These are phyloP conservation scores for Teratosphaeria destructans DNA, from an alignment of 2,329 filamentous ascomycete genomes.

Conservation along the genomic window DNA sequence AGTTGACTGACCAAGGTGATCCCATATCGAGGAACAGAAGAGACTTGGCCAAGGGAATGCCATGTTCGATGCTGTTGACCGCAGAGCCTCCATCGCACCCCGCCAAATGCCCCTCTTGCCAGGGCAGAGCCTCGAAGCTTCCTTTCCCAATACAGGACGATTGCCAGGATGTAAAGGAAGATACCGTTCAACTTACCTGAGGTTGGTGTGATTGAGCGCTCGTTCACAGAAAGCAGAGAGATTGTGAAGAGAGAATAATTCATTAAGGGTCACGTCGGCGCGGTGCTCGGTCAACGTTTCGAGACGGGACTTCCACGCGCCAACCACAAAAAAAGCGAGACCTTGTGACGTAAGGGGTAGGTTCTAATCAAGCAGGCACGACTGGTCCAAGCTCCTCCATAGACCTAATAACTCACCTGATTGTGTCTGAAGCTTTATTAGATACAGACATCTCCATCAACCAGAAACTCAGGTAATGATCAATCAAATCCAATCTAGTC, in stretches of 20 bases:
- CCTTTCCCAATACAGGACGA: not conserved
- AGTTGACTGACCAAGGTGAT: too few species aligned
- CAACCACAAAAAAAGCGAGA: not conserved
- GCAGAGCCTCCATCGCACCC: not conserved
- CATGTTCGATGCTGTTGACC: not conserved
- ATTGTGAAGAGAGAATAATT: not conserved
- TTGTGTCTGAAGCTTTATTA: not conserved
- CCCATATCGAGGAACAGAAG: too few species aligned
- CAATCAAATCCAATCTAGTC: slow-evolving; percentile 2
- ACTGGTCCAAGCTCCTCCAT: not conserved
- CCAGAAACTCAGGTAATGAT: not conserved
- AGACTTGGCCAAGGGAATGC: not conserved
- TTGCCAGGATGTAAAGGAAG: not conserved
- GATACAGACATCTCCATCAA: not conserved
- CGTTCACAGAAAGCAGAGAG: not conserved
- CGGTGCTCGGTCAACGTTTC: not conserved
- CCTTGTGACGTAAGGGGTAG: not conserved
- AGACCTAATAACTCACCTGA: not conserved
- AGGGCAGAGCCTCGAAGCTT: not conserved
- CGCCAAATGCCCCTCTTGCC: not conserved
- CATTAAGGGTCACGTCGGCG: not conserved
- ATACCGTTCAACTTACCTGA: not conserved
- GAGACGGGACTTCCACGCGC: not conserved
- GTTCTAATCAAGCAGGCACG: not conserved
- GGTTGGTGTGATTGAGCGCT: not conserved